Evolutionary conservation across 1,284 basidiomycete genomes (phyloP).

Genomic region (Agroathelia rolfsii): DNA sequence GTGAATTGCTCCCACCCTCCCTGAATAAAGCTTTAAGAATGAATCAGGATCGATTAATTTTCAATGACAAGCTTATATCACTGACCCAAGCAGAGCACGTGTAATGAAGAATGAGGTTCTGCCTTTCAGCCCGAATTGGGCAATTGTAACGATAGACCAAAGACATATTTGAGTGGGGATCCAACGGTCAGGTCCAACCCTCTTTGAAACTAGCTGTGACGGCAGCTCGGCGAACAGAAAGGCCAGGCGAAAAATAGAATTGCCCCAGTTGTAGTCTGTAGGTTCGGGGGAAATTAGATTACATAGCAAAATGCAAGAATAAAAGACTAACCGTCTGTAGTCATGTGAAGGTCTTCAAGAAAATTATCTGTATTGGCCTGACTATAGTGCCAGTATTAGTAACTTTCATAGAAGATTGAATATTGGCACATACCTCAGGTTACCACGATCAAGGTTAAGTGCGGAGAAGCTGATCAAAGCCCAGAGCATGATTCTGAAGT

Average conservation of each 20-base stretch:
- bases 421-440: too few relatives aligned
- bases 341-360: conserved; percentile 50
- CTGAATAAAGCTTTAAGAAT: conserved; percentile 37
- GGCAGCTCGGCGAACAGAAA: conserved; percentile 59
- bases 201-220: conserved; percentile 63
- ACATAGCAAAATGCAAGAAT: neutral
- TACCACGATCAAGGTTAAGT: too few relatives aligned
- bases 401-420: conserved; percentile 1
- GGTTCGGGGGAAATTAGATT: neutral
- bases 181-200: conserved; percentile 61
- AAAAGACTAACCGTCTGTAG: conserved; percentile 34
- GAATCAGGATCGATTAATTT: conserved; percentile 10
- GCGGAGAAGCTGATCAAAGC: conserved; percentile 36
- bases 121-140: conserved; percentile 56
- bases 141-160: conserved; percentile 26
- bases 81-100: conserved; percentile 32
- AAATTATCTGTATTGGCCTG: conserved; percentile 64
- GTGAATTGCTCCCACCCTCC: conserved; percentile 34
- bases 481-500: conserved; percentile 39
- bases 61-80: conserved; percentile 1
- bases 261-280: conserved; percentile 56
- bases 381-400: conserved; percentile 39
- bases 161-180: conserved; percentile 58
- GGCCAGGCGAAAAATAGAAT: conserved; percentile 43
- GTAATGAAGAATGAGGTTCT: conserved; percentile 41